Conservation (phyloP, 306 rosid genomes). For the Rosa persica region DNA sequence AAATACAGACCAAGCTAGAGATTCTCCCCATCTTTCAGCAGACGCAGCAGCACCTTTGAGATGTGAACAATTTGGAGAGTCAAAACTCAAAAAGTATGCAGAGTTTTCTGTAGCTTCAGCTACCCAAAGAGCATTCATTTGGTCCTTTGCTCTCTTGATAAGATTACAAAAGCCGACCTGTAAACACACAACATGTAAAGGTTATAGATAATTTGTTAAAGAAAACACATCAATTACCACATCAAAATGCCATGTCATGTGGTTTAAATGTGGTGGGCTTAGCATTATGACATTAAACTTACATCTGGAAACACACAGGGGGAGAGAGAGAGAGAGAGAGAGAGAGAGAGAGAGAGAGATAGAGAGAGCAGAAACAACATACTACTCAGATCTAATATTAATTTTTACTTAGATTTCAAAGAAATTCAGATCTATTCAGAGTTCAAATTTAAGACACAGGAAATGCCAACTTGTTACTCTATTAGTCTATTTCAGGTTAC, state of each 20-base stretch:
- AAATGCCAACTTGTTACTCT: not conserved
- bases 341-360: not conserved
- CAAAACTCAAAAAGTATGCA: constrained; percentile 59
- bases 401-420: not conserved
- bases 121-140: constrained; percentile 62
- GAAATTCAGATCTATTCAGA: not conserved
- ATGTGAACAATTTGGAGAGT: constrained; percentile 58
- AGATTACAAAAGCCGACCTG: constrained; percentile 91
- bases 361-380: not conserved
- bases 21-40: constrained; percentile 60
- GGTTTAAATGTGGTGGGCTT: not conserved
- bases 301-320: not conserved
- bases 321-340: not conserved
- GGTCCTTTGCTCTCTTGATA: constrained; percentile 66
- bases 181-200: constrained; percentile 14
- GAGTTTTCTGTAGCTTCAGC: constrained; percentile 81
- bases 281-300: not conserved
- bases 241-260: not conserved
- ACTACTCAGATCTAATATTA: not conserved
- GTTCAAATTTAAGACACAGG: not conserved
- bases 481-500: not conserved
- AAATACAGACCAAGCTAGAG: constrained; percentile 50
- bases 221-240: not conserved
- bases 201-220: not conserved
- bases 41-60: constrained; percentile 59